A percentile compares a stretch with the other conserved stretches of the same genome.
phyloP scores from a whole-genome alignment of 306 rosid genomes.

The Lupinus albus region DNA sequence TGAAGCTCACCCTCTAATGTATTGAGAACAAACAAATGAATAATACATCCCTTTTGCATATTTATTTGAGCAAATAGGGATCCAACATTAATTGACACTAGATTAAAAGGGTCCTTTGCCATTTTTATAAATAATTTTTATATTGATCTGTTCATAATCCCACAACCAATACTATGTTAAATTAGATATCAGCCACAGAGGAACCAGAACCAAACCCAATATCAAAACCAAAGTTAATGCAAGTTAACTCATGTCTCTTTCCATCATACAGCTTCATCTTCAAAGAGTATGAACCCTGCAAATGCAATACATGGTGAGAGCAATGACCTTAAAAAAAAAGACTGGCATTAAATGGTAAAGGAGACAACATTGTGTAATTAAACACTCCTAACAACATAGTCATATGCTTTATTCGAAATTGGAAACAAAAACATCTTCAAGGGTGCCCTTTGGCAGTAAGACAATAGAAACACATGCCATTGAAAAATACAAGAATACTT shows the following conservation, averaged over 20 bases:
- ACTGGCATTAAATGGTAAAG: slow-evolving; percentile 3
- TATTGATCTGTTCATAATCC: slow-evolving; percentile 23
- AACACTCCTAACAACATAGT: slow-evolving; percentile 14
- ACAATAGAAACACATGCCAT: not conserved
- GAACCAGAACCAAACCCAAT: slow-evolving; percentile 67
- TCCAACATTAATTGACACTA: too few relatives aligned
- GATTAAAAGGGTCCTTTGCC: slow-evolving; percentile 5
- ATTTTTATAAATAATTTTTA: slow-evolving; percentile 35
- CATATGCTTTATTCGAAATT: slow-evolving; percentile 5
- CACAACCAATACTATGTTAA: slow-evolving; percentile 23
- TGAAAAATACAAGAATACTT: not conserved
- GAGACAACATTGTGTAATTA: not conserved
- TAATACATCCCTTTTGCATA: too few relatives aligned
- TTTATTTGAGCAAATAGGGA: too few relatives aligned
- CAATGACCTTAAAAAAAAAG: slow-evolving; percentile 11
- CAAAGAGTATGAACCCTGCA: slow-evolving; percentile 78
- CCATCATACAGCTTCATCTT: slow-evolving; percentile 72
- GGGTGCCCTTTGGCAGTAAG: not conserved
- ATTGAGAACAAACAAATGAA: too few relatives aligned
- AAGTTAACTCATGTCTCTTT: slow-evolving; percentile 58
- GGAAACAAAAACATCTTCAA: not conserved
- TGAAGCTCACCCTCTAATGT: too few relatives aligned
- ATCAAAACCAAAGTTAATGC: slow-evolving; percentile 66
- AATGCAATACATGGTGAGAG: slow-evolving; percentile 37
- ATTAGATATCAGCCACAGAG: slow-evolving; percentile 68